Percentiles rank a stretch among this genome's conserved stretches.
Evolutionary conservation across 305 asterid genomes (phyloP).

Genomic region (Fraxinus platypoda): DNA sequence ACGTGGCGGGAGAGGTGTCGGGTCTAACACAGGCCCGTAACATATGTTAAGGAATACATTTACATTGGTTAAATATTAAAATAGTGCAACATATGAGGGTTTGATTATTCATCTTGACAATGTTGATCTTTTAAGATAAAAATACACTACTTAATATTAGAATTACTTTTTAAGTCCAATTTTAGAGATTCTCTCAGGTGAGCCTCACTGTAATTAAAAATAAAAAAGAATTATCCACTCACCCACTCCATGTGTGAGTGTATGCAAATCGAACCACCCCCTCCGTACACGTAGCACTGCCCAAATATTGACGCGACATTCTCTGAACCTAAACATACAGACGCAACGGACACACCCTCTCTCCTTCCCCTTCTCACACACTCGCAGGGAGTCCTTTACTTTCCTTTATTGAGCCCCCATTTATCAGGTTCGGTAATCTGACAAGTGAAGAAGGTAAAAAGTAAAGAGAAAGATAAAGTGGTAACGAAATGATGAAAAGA

Average conservation of each 20-base stretch:
- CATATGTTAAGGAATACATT: neutral
- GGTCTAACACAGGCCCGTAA: too few relatives aligned
- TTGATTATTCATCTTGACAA: neutral
- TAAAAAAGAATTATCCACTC: too few relatives aligned
- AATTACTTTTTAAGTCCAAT: neutral
- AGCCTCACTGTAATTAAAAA: too few relatives aligned
- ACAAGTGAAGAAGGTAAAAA: conserved; percentile 15
- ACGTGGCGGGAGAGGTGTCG: too few relatives aligned
- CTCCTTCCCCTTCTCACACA: neutral
- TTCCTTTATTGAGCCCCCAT: neutral
- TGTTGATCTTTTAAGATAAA: neutral
- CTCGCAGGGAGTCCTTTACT: neutral
- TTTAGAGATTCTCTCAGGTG: too few relatives aligned
- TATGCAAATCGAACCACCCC: too few relatives aligned
- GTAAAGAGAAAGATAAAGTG: conserved; percentile 7
- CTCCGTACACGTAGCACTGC: too few relatives aligned
- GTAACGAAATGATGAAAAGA: conserved; percentile 24
- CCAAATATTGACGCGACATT: neutral
- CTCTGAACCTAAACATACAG: neutral
- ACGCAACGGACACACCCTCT: neutral
- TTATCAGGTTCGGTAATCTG: conserved; percentile 25
- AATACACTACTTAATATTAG: too few relatives aligned
- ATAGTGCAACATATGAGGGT: neutral
- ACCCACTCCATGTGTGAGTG: too few relatives aligned
- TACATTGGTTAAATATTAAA: neutral